A percentile compares a stretch with the other conserved stretches of the same genome.
Evolutionary conservation across 1,284 basidiomycete species (phyloP).

Genomic region (Sanguinoderma infundibulare): DNA sequence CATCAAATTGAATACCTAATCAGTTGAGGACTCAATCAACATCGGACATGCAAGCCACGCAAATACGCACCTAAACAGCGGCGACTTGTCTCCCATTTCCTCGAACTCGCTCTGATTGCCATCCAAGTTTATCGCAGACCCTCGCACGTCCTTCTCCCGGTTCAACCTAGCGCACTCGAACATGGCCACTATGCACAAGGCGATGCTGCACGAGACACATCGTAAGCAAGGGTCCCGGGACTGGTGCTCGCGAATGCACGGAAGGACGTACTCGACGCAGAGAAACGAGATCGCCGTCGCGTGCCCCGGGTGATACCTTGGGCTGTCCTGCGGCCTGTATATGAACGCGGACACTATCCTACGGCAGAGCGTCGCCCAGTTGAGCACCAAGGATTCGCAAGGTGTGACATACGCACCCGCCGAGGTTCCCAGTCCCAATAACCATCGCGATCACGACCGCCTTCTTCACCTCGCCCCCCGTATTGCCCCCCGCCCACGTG

Average conservation of each 20-base stretch:
- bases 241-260: background rate
- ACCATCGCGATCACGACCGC: conserved; percentile 69
- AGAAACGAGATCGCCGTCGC: conserved; percentile 16
- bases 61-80: background rate
- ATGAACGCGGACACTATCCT: conserved; percentile 24
- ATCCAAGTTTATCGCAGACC: no score
- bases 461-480: conserved; percentile 70
- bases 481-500: conserved; percentile 70
- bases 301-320: conserved; percentile 21
- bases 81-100: background rate
- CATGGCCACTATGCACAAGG: background rate
- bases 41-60: no score
- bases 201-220: no score
- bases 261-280: conserved; percentile 9
- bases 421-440: conserved; percentile 68
- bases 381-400: background rate
- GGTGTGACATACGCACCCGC: conserved; percentile 34
- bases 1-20: no score
- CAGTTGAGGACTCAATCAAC: no score
- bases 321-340: conserved; percentile 20
- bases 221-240: background rate
- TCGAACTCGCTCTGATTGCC: background rate
- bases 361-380: background rate
- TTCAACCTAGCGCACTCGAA: background rate
- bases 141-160: background rate